Conservation (phyloP, 805 yeast species). For the Saturnispora quitensis region DNA sequence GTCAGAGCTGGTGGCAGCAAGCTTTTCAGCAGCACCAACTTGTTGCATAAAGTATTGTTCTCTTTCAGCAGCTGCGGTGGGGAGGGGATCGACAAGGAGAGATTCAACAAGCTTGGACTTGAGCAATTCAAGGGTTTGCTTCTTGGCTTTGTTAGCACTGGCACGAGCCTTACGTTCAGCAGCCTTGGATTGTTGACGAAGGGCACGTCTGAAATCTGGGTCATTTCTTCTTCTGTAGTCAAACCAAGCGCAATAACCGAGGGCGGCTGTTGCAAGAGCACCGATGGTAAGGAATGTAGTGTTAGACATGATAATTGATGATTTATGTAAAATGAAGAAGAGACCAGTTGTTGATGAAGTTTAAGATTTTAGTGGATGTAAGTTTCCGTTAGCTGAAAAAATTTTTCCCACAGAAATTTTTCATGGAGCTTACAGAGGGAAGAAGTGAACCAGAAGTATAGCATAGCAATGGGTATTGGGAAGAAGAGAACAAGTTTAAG, state of each 20-base stretch:
- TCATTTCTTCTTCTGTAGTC: slow-evolving; percentile 86
- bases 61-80: slow-evolving; percentile 56
- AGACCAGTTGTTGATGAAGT: neutral
- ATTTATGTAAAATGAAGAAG: neutral
- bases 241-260: slow-evolving; percentile 79
- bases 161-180: slow-evolving; percentile 50
- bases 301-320: slow-evolving; percentile 8
- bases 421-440: neutral
- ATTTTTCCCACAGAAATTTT: neutral
- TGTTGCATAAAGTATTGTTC: slow-evolving; percentile 76
- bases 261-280: slow-evolving; percentile 37
- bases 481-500: slow-evolving; percentile 40
- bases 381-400: neutral
- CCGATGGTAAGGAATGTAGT: slow-evolving; percentile 13
- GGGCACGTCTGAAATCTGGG: slow-evolving; percentile 67
- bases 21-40: slow-evolving; percentile 78
- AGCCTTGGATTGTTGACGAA: slow-evolving; percentile 54
- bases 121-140: slow-evolving; percentile 50
- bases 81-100: slow-evolving; percentile 64
- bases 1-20: slow-evolving; percentile 35
- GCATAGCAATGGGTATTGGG: slow-evolving; percentile 14
- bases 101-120: slow-evolving; percentile 56
- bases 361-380: neutral
- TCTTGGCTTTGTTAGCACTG: slow-evolving; percentile 47
- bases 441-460: neutral